Percentiles rank a stretch among this genome's conserved stretches.
Conservation (phyloP, 2,329 filamentous ascomycete species). For the Teratosphaeria zuluensis region DNA sequence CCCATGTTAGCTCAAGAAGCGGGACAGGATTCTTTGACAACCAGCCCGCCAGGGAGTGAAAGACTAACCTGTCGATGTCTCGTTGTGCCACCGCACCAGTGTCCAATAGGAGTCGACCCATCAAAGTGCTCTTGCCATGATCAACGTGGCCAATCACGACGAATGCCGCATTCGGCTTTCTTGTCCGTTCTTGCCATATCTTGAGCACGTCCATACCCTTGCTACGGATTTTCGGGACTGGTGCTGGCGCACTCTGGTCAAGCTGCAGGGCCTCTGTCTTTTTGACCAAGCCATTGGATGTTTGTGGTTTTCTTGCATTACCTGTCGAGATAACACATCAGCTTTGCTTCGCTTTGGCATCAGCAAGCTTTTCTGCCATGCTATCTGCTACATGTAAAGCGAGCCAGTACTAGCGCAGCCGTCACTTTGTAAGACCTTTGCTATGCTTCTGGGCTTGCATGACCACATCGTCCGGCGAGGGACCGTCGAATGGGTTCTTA, state of each 20-base stretch:
- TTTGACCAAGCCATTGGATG: slow-evolving; percentile 16
- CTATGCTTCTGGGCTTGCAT: slow-evolving; percentile 20
- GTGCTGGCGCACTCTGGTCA: slow-evolving; percentile 7
- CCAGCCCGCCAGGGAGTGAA: neutral
- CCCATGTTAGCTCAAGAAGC: neutral
- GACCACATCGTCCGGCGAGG: slow-evolving; percentile 25
- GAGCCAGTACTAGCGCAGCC: neutral
- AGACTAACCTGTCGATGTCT: slow-evolving; percentile 62
- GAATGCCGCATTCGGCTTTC: slow-evolving; percentile 21
- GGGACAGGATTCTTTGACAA: neutral
- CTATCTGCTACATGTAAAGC: neutral
- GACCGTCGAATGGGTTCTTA: slow-evolving; percentile 18
- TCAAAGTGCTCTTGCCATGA: slow-evolving; percentile 93
- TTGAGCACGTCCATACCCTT: slow-evolving; percentile 70
- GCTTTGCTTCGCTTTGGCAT: slow-evolving; percentile 6
- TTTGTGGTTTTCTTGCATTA: neutral
- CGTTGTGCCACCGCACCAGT: slow-evolving; percentile 79
- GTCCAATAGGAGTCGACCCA: slow-evolving; percentile 88
- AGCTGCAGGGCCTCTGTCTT: slow-evolving; percentile 23
- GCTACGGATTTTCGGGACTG: slow-evolving; percentile 42
- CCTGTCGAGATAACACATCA: neutral
- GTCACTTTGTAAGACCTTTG: slow-evolving; percentile 23
- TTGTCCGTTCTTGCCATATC: slow-evolving; percentile 17
- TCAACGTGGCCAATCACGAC: slow-evolving; percentile 71
- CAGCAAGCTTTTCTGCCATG: neutral